Evolutionary conservation across 176 grass and related monocot genomes (phyloP).

Genomic region (Aegilops bicornis): DNA sequence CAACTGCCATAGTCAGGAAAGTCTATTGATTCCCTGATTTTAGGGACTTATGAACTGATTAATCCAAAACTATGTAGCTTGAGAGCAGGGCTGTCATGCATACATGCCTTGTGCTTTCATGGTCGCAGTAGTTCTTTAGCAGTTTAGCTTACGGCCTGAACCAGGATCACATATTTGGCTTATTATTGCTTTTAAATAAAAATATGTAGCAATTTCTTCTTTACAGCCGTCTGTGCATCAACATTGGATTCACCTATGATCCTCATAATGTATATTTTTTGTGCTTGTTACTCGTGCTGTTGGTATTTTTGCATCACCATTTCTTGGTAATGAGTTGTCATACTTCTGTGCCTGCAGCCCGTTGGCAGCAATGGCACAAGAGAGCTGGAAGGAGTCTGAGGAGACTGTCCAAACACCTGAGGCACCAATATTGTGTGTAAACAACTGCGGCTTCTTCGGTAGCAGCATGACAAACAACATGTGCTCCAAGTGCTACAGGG

Average conservation of each 20-base stretch:
- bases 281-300: neutral
- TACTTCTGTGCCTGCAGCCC: neutral
- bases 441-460: conserved; percentile 90
- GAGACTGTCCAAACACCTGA: conserved; percentile 57
- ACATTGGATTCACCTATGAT: neutral
- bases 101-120: neutral
- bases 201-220: too few species aligned
- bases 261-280: neutral
- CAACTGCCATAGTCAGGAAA: neutral
- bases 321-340: neutral
- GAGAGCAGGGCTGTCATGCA: neutral
- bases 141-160: neutral
- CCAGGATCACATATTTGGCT: neutral
- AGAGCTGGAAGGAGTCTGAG: conserved; percentile 84
- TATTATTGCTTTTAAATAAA: too few species aligned
- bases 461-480: conserved; percentile 68
- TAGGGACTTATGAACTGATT: neutral
- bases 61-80: neutral
- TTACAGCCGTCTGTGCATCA: too few species aligned
- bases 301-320: neutral
- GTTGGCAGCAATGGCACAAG: conserved; percentile 64
- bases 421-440: conserved; percentile 61
- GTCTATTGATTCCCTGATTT: neutral
- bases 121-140: neutral
- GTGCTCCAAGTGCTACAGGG: conserved; percentile 75